These are phyloP conservation scores for Linum tenue DNA, from an alignment of 345 rosid species.

Conservation along the genomic window DNA sequence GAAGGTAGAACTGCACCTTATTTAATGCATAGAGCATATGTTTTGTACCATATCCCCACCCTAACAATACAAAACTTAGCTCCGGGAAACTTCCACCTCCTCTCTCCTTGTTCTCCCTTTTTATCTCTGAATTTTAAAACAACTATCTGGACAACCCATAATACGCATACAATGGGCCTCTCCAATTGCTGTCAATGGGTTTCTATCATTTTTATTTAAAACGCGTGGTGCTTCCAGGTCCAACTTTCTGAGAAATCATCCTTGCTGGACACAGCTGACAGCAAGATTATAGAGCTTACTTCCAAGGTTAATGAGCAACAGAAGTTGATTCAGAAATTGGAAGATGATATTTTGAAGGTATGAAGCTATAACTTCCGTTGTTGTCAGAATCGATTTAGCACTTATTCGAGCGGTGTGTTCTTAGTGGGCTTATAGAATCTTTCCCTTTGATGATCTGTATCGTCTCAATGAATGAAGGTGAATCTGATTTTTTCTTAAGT, in stretches of 20 bases:
- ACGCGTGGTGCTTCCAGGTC: conserved; percentile 35
- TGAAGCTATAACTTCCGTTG: conserved; percentile 19
- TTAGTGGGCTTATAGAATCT: background rate
- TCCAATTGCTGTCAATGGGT: background rate
- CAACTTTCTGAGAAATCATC: conserved; percentile 74
- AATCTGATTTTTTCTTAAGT: conserved; percentile 1
- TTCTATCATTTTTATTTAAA: background rate
- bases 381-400: background rate
- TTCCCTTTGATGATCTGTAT: background rate
- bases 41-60: background rate
- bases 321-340: conserved; percentile 84
- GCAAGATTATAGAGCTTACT: conserved; percentile 60
- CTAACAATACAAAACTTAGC: too few relatives aligned
- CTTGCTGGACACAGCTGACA: conserved; percentile 67
- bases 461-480: background rate
- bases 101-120: too few relatives aligned
- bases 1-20: conserved; percentile 42
- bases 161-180: too few relatives aligned
- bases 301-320: conserved; percentile 70
- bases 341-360: conserved; percentile 92
- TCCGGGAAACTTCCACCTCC: too few relatives aligned
- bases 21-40: background rate
- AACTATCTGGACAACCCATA: too few relatives aligned
- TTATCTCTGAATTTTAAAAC: too few relatives aligned
- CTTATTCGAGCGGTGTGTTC: background rate